Percentiles rank a stretch among this genome's conserved stretches.
These are phyloP conservation scores for Claviceps spartinae DNA, from an alignment of 2,329 filamentous ascomycete genomes.

Conservation along the genomic window DNA sequence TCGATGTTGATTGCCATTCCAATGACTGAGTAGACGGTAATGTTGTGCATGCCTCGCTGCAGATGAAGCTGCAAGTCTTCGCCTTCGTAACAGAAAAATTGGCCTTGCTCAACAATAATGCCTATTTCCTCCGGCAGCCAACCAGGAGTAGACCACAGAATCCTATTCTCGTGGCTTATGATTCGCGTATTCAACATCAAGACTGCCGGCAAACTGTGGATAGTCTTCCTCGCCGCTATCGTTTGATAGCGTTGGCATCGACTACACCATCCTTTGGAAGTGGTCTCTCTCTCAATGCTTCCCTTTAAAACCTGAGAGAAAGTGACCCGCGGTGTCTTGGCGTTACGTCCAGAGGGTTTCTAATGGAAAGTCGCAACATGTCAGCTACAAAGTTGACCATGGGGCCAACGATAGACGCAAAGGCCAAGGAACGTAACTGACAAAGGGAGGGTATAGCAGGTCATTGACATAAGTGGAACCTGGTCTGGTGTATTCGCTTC, in stretches of 20 bases:
- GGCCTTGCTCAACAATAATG: constrained; percentile 77
- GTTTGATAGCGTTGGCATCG: constrained; percentile 84
- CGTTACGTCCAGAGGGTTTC: constrained; percentile 34
- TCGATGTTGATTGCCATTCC: constrained; percentile 86
- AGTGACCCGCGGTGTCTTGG: constrained; percentile 41
- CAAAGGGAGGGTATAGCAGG: constrained; percentile 55
- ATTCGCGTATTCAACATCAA: constrained; percentile 78
- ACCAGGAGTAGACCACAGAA: constrained; percentile 76
- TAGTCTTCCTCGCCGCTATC: constrained; percentile 70
- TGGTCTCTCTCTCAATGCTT: constrained; percentile 80
- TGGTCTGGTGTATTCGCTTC: constrained; percentile 69
- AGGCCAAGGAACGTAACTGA: constrained; percentile 11
- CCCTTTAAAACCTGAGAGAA: constrained; percentile 90
- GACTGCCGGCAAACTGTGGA: constrained; percentile 72
- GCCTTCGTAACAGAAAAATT: constrained; percentile 90
- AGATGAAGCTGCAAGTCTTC: constrained; percentile 73
- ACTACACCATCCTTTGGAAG: constrained; percentile 85
- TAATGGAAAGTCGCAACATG: constrained; percentile 11
- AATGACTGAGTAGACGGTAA: constrained; percentile 82
- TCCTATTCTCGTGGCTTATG: constrained; percentile 55
- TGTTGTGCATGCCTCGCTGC: constrained; percentile 64
- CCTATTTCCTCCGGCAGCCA: constrained; percentile 94
- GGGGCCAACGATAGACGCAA: neutral
- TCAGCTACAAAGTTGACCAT: neutral
- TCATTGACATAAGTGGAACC: constrained; percentile 76